phyloP scores from a whole-genome alignment of 257 asterid genomes.

The Ophiorrhiza pumila region DNA sequence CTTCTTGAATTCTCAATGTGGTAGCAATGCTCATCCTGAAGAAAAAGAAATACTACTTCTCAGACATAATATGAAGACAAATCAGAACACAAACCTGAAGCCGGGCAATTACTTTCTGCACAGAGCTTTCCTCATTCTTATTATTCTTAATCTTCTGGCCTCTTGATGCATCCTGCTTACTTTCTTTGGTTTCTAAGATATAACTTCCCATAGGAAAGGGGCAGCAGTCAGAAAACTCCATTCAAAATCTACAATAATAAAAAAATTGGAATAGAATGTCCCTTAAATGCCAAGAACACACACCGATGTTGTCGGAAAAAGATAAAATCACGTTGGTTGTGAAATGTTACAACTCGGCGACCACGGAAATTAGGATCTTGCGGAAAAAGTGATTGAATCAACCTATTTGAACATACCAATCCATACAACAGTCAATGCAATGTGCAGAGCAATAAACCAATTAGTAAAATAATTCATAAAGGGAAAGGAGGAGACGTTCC shows the following conservation, averaged over 20 bases:
- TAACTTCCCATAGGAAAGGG: conserved; percentile 42
- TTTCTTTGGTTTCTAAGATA: conserved; percentile 73
- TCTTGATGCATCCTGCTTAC: conserved; percentile 46
- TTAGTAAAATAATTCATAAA: background rate
- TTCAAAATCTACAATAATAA: conserved; percentile 2
- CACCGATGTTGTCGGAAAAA: conserved; percentile 96
- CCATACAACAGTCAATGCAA: background rate
- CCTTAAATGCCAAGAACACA: conserved; percentile 18
- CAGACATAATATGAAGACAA: background rate
- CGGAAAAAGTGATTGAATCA: conserved; percentile 82
- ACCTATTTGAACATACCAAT: conserved; percentile 28
- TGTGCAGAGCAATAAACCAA: background rate
- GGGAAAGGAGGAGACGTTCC: background rate
- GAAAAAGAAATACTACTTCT: background rate
- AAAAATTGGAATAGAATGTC: conserved; percentile 1
- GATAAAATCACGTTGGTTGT: conserved; percentile 92
- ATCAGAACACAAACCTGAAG: conserved; percentile 72
- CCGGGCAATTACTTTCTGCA: conserved; percentile 63
- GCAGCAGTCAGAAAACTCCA: background rate
- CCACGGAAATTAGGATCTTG: conserved; percentile 90
- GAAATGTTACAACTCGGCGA: conserved; percentile 91
- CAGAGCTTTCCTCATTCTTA: conserved; percentile 26
- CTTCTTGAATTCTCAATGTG: conserved; percentile 2
- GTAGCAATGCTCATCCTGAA: background rate
- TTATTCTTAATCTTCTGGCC: conserved; percentile 38